These are phyloP conservation scores for Mycena citricolor DNA, from an alignment of 1,284 basidiomycete genomes.

Conservation along the genomic window DNA sequence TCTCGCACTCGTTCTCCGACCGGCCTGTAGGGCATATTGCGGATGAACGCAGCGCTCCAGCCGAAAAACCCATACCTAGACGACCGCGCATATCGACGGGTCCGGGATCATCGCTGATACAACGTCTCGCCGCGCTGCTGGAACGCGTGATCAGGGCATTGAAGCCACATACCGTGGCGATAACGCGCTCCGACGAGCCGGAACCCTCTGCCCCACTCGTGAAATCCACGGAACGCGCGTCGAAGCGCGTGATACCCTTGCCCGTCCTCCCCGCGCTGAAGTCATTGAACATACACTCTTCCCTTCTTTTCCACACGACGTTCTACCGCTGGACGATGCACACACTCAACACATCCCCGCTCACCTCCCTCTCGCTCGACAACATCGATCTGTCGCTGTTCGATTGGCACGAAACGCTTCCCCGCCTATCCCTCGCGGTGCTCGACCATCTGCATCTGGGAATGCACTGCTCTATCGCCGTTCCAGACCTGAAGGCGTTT, in stretches of 20 bases:
- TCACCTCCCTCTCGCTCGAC: conserved; percentile 19
- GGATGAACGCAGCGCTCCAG: too few relatives aligned
- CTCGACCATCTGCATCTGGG: conserved; percentile 2
- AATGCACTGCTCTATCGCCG: conserved; percentile 5
- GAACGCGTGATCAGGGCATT: too few relatives aligned
- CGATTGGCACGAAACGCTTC: conserved; percentile 14
- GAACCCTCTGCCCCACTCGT: too few relatives aligned
- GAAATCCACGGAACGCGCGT: too few relatives aligned
- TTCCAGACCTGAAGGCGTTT: conserved; percentile 15
- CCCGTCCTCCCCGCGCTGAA: conserved; percentile 1
- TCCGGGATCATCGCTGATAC: too few relatives aligned
- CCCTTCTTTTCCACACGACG: conserved; percentile 9
- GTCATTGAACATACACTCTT: conserved; percentile 9
- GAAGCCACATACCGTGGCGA: too few relatives aligned
- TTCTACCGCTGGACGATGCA: conserved; percentile 12
- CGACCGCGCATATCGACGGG: too few relatives aligned
- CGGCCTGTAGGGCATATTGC: background rate
- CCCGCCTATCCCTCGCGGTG: conserved; percentile 1
- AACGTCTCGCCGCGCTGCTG: too few relatives aligned
- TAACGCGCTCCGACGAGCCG: too few relatives aligned
- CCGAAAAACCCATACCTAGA: too few relatives aligned
- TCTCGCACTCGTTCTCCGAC: conserved; percentile 4
- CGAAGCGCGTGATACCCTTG: too few relatives aligned
- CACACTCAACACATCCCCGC: conserved; percentile 15
- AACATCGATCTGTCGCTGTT: conserved; percentile 13